These are phyloP conservation scores for Lactarius pseudohatsudake DNA, from an alignment of 768 basidiomycete genomes.

Conservation along the genomic window DNA sequence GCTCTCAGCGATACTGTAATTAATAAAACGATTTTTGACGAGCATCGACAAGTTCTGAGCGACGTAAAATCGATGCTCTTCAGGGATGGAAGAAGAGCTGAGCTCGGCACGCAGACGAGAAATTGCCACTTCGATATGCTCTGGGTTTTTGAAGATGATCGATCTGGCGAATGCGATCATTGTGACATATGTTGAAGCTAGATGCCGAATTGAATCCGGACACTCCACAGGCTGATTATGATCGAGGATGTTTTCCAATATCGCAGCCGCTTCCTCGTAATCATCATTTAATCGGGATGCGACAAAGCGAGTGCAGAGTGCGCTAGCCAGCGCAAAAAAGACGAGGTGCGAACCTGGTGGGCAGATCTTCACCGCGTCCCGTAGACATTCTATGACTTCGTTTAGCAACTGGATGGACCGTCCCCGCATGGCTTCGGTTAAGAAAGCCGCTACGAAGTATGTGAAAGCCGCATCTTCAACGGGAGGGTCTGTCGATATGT, in stretches of 20 bases:
- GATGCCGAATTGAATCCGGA: neutral
- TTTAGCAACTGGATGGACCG: neutral
- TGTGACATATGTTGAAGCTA: neutral
- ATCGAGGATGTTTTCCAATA: neutral
- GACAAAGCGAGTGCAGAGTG: neutral
- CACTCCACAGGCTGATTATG: neutral
- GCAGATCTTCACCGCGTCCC: neutral
- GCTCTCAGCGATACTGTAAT: neutral
- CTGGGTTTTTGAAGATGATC: neutral
- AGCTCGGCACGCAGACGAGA: neutral
- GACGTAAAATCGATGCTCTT: neutral
- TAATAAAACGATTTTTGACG: neutral
- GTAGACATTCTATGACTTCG: slow-evolving; percentile 2
- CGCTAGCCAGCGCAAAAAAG: neutral
- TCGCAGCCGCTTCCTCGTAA: slow-evolving; percentile 7
- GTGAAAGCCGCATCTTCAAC: neutral
- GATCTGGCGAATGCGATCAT: neutral
- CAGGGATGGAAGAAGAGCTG: neutral
- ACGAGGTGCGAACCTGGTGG: neutral
- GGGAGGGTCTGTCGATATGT: neutral
- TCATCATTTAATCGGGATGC: slow-evolving; percentile 5
- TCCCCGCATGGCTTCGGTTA: neutral
- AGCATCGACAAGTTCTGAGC: too few relatives aligned
- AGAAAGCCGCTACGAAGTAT: too few relatives aligned
- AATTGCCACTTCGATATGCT: slow-evolving; percentile 6